Conservation (phyloP, 148 eudicot genomes). For the Dysphania ambrosioides region DNA sequence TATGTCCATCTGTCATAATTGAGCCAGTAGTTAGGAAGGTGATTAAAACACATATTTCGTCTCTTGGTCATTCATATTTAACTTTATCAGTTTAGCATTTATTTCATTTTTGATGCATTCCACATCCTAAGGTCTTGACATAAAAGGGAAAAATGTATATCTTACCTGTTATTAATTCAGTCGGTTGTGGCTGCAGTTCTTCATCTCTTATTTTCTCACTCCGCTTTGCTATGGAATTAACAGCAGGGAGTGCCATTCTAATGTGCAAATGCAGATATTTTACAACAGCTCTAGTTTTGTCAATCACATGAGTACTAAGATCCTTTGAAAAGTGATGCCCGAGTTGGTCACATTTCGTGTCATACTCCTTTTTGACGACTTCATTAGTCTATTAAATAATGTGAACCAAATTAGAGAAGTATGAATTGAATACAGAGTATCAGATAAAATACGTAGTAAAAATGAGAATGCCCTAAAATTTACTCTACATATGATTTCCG, state of each 20-base stretch:
- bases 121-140: neutral
- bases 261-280: conserved; percentile 91
- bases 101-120: no score
- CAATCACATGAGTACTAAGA: conserved; percentile 55
- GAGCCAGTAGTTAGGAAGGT: neutral
- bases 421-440: neutral
- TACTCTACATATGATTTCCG: neutral
- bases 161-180: conserved; percentile 78
- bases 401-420: conserved; percentile 8
- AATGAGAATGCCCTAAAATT: neutral
- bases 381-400: conserved; percentile 60
- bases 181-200: conserved; percentile 81
- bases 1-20: no score
- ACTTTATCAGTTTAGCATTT: no score
- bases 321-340: conserved; percentile 89
- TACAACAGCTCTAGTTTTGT: conserved; percentile 76
- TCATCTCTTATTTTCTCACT: conserved; percentile 98
- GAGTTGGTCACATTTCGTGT: conserved; percentile 71
- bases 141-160: neutral
- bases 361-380: conserved; percentile 70
- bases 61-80: neutral
- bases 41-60: neutral
- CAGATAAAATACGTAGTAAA: neutral
- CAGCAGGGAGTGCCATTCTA: conserved; percentile 75
- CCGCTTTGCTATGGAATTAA: conserved; percentile 78